Evolutionary conservation across 106 monocot genomes (phyloP).

Genomic region (Vanilla planifolia): DNA sequence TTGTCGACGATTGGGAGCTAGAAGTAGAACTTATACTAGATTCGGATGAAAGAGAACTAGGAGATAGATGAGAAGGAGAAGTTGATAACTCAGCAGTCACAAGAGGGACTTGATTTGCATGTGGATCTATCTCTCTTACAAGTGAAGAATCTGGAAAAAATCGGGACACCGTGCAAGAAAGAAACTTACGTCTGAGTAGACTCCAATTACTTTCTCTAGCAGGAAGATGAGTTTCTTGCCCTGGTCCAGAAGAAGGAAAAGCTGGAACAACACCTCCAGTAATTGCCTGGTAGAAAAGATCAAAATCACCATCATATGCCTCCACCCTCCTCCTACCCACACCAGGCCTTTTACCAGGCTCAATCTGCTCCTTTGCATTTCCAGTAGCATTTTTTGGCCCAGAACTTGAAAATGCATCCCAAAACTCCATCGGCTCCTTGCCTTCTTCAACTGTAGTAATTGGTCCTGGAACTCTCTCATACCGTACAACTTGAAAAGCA

Average conservation of each 20-base stretch:
- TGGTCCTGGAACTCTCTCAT: conserved; percentile 81
- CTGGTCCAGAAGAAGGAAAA: conserved; percentile 47
- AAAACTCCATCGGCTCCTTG: conserved; percentile 66
- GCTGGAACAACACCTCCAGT: conserved; percentile 81
- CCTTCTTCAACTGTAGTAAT: conserved; percentile 64
- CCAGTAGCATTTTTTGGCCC: conserved; percentile 13
- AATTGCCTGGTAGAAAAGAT: conserved; percentile 68
- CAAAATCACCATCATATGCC: conserved; percentile 78
- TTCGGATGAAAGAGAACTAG: conserved; percentile 67
- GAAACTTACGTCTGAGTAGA: conserved; percentile 65
- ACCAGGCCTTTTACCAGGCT: conserved; percentile 8
- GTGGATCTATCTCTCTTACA: conserved; percentile 24
- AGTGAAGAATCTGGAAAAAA: conserved; percentile 59
- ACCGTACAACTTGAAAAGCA: conserved; percentile 86
- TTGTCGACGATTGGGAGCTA: conserved; percentile 59
- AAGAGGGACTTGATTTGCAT: conserved; percentile 23
- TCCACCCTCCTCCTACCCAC: conserved; percentile 61
- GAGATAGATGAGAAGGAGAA: conserved; percentile 65
- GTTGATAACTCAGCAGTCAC: conserved; percentile 34
- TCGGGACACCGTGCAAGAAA: conserved; percentile 34
- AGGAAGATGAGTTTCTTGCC: conserved; percentile 73
- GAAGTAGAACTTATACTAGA: conserved; percentile 60
- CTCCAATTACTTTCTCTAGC: conserved; percentile 97
- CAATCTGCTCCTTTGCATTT: conserved; percentile 23
- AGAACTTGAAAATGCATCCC: conserved; percentile 61